phyloP scores from a whole-genome alignment of 2,329 filamentous ascomycete genomes.

The Acephala macrosclerotiorum region DNA sequence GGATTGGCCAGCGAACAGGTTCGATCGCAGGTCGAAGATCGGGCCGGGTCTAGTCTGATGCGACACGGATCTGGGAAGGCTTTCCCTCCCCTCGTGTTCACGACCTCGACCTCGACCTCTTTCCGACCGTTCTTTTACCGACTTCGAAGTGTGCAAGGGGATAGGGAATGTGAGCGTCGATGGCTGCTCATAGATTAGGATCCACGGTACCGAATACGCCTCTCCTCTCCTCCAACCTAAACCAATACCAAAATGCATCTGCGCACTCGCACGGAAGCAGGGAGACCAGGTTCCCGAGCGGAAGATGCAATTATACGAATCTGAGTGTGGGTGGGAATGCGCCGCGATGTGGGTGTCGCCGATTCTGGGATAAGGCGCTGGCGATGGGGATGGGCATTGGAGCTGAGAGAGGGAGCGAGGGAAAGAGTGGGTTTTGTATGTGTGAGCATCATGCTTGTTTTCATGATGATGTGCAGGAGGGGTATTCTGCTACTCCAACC shows the following conservation, averaged over 20 bases:
- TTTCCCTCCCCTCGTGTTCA: constrained; percentile 23
- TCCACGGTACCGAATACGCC: constrained; percentile 39
- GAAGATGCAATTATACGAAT: constrained; percentile 60
- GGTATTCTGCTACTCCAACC: constrained; percentile 13
- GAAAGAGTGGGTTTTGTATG: constrained; percentile 48
- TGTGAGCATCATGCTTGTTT: constrained; percentile 66
- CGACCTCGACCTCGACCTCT: constrained; percentile 4
- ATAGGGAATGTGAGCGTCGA: constrained; percentile 27
- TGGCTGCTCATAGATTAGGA: constrained; percentile 39
- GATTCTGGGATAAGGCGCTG: constrained; percentile 57
- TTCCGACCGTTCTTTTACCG: not conserved
- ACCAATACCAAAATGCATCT: not conserved
- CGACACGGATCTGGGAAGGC: constrained; percentile 29
- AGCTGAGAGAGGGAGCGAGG: not conserved
- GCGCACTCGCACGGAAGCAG: constrained; percentile 23
- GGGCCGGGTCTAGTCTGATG: constrained; percentile 39
- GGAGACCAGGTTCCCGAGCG: constrained; percentile 49
- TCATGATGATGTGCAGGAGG: constrained; percentile 47
- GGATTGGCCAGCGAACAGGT: constrained; percentile 29
- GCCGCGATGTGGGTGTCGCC: constrained; percentile 57
- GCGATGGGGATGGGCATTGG: constrained; percentile 14
- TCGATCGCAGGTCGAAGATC: not conserved
- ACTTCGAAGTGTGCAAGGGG: not conserved
- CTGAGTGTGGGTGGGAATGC: constrained; percentile 50
- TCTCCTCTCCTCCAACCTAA: constrained; percentile 25